Conservation (phyloP, 2,329 filamentous ascomycete genomes). For the Paraphoma chrysanthemicola region DNA sequence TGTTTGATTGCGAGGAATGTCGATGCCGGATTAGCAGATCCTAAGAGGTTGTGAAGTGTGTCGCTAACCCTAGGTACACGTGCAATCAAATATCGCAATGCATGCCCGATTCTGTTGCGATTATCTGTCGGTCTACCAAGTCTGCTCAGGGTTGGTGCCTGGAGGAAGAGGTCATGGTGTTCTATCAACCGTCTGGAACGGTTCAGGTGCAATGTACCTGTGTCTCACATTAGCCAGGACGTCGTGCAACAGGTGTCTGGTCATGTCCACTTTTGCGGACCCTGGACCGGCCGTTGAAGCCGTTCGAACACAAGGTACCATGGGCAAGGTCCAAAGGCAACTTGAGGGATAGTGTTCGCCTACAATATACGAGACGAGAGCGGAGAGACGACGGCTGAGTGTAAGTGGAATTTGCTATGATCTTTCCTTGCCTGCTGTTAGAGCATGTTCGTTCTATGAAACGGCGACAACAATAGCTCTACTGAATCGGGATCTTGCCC, state of each 20-base stretch:
- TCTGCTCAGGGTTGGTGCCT: neutral
- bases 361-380: too few species aligned
- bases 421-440: too few species aligned
- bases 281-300: too few species aligned
- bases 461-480: too few species aligned
- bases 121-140: neutral
- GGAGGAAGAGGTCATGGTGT: neutral
- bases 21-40: neutral
- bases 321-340: too few species aligned
- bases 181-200: neutral
- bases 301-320: too few species aligned
- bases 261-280: too few species aligned
- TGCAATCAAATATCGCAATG: slow-evolving; percentile 7
- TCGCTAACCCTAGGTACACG: neutral
- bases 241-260: neutral
- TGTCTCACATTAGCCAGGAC: neutral
- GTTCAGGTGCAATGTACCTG: neutral
- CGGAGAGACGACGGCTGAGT: too few species aligned
- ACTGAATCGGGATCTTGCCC: neutral
- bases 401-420: too few species aligned
- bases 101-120: neutral
- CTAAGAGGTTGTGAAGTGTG: neutral
- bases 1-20: neutral
- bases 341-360: too few species aligned
- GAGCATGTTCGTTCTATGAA: too few species aligned